Percentiles rank a stretch among this genome's conserved stretches.
phyloP scores from a whole-genome alignment of 2,329 filamentous ascomycete genomes.

The Polytolypa hystricis region DNA sequence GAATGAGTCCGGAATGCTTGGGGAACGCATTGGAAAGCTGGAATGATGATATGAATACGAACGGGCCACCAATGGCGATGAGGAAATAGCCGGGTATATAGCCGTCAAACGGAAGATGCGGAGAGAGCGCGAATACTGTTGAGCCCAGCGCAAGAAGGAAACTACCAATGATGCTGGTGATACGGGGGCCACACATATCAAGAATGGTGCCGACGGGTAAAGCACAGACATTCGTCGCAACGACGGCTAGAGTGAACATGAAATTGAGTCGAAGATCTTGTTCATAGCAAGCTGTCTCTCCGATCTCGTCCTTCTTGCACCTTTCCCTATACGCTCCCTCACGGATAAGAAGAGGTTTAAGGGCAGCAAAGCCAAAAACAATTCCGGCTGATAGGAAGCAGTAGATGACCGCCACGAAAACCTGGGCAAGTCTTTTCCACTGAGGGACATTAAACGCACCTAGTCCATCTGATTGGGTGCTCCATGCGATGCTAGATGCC shows the following conservation, averaged over 20 bases:
- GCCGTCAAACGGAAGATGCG: conserved; percentile 58
- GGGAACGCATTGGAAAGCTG: conserved; percentile 79
- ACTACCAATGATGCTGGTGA: conserved; percentile 62
- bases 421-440: conserved; percentile 48
- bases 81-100: conserved; percentile 64
- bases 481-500: no score
- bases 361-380: conserved; percentile 73
- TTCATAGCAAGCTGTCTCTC: conserved; percentile 44
- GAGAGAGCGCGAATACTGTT: conserved; percentile 58
- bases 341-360: conserved; percentile 67
- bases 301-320: conserved; percentile 47
- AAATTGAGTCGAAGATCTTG: conserved; percentile 62
- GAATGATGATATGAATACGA: conserved; percentile 72
- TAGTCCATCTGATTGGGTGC: conserved; percentile 23
- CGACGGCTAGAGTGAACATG: conserved; percentile 86
- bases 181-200: conserved; percentile 68
- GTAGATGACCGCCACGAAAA: conserved; percentile 56
- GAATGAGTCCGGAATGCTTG: conserved; percentile 61
- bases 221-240: conserved; percentile 77
- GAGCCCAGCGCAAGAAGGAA: conserved; percentile 59
- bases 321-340: conserved; percentile 59
- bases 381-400: conserved; percentile 69
- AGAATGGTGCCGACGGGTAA: conserved; percentile 76
- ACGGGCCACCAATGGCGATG: conserved; percentile 66
- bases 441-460: conserved; percentile 45